phyloP scores from a whole-genome alignment of 1,284 basidiomycete genomes.

The Rhodotorula sp. region DNA sequence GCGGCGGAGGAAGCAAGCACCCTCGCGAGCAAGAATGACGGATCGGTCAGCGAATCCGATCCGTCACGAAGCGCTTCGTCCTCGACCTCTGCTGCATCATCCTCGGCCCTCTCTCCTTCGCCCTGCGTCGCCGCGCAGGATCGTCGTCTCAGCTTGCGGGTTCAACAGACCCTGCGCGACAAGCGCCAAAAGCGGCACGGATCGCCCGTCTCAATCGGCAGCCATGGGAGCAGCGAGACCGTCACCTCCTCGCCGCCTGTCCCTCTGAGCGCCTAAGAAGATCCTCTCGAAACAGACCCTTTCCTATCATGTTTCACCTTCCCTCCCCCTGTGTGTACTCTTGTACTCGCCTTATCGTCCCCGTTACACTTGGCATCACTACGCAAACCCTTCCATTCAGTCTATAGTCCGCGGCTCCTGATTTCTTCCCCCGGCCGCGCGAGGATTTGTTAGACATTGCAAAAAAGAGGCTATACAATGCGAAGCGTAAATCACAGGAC shows the following conservation, averaged over 20 bases:
- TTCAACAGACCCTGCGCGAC: slow-evolving; percentile 5
- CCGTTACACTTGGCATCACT: not conserved
- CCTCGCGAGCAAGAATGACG: too few species aligned
- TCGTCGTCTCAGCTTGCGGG: slow-evolving; percentile 10
- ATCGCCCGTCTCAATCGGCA: too few species aligned
- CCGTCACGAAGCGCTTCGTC: not conserved
- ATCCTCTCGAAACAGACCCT: not conserved
- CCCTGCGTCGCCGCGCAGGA: slow-evolving; percentile 7
- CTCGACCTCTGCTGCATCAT: not conserved
- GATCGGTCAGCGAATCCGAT: too few species aligned
- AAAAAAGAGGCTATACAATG: not conserved
- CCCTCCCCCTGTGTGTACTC: not conserved
- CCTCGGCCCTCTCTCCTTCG: not conserved
- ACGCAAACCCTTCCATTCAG: not conserved
- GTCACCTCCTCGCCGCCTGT: not conserved
- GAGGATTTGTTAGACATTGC: not conserved
- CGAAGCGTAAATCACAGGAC: not conserved
- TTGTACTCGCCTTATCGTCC: not conserved
- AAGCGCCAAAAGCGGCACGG: slow-evolving; percentile 2
- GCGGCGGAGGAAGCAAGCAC: too few species aligned
- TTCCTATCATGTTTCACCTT: not conserved
- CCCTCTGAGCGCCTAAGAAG: not conserved
- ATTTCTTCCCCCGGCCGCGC: not conserved
- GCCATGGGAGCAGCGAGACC: not conserved
- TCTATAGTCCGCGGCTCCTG: not conserved